phyloP scores from a whole-genome alignment of 805 yeast species.

The Ogataea zsoltii region DNA sequence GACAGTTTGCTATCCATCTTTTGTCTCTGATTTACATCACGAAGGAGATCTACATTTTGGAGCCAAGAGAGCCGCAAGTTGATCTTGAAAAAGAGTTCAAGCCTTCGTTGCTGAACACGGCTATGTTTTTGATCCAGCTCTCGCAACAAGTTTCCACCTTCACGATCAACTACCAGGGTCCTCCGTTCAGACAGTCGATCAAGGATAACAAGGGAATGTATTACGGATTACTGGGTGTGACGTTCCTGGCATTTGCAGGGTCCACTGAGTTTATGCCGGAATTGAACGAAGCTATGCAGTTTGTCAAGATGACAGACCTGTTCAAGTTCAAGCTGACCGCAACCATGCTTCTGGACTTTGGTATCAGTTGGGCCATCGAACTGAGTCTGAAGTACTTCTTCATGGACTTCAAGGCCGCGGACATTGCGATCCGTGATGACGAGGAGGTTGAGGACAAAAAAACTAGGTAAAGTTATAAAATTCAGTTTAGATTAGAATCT shows the following conservation, averaged over 20 bases:
- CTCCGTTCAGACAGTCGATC: slow-evolving; percentile 92
- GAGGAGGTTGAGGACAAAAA: slow-evolving; percentile 22
- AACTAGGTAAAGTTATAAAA: slow-evolving; percentile 7
- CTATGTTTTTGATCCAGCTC: slow-evolving; percentile 89
- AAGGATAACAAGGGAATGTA: slow-evolving; percentile 94
- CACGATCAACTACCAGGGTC: slow-evolving; percentile 96
- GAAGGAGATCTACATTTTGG: slow-evolving; percentile 76
- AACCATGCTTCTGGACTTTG: slow-evolving; percentile 74
- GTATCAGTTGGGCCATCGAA: slow-evolving; percentile 76
- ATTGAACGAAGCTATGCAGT: slow-evolving; percentile 85
- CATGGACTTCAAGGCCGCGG: slow-evolving; percentile 90
- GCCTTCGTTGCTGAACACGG: slow-evolving; percentile 93
- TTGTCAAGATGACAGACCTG: slow-evolving; percentile 76
- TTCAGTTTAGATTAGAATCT: not conserved
- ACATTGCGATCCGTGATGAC: slow-evolving; percentile 61
- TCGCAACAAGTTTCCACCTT: slow-evolving; percentile 97
- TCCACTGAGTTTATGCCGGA: slow-evolving; percentile 95
- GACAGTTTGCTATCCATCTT: slow-evolving; percentile 94
- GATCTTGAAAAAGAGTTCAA: slow-evolving; percentile 86
- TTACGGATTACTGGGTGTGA: slow-evolving; percentile 90
- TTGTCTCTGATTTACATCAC: slow-evolving; percentile 80
- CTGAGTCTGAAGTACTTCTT: slow-evolving; percentile 76
- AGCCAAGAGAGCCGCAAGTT: slow-evolving; percentile 88
- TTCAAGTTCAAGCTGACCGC: slow-evolving; percentile 80
- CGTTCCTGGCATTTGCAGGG: slow-evolving; percentile 84